A percentile compares a stretch with the other conserved stretches of the same genome.
phyloP scores from a whole-genome alignment of 306 rosid genomes.

The Trichosanthes truncata region DNA sequence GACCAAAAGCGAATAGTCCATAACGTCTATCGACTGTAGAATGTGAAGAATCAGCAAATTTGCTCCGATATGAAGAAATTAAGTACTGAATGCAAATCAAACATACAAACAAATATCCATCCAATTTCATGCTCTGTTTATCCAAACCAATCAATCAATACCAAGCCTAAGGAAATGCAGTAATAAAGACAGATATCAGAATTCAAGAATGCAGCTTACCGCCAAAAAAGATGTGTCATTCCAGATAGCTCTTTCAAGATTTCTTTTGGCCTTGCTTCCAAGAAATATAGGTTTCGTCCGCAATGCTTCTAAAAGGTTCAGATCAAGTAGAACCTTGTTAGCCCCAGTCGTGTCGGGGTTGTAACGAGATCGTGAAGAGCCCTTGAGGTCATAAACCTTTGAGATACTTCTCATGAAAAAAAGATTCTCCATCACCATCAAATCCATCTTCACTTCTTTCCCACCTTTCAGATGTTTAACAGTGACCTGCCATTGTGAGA shows the following conservation, averaged over 20 bases:
- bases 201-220: slow-evolving; percentile 28
- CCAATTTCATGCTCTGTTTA: not conserved
- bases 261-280: slow-evolving; percentile 92
- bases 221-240: slow-evolving; percentile 89
- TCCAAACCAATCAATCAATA: not conserved
- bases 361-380: slow-evolving; percentile 91
- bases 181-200: not conserved
- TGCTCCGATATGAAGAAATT: not conserved
- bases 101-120: not conserved
- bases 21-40: slow-evolving; percentile 81
- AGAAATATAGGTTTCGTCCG: slow-evolving; percentile 90
- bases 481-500: slow-evolving; percentile 46
- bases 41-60: not conserved
- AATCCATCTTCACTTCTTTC: slow-evolving; percentile 79
- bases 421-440: slow-evolving; percentile 98
- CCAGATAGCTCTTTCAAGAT: slow-evolving; percentile 91
- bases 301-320: slow-evolving; percentile 82
- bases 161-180: not conserved
- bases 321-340: slow-evolving; percentile 82
- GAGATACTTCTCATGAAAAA: slow-evolving; percentile 79
- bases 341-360: slow-evolving; percentile 71
- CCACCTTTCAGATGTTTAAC: slow-evolving; percentile 82
- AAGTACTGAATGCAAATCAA: not conserved
- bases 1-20: slow-evolving; percentile 94
- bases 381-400: slow-evolving; percentile 91